Evolutionary conservation across 768 basidiomycete genomes (phyloP).

Genomic region (Boletus eberwhitei): DNA sequence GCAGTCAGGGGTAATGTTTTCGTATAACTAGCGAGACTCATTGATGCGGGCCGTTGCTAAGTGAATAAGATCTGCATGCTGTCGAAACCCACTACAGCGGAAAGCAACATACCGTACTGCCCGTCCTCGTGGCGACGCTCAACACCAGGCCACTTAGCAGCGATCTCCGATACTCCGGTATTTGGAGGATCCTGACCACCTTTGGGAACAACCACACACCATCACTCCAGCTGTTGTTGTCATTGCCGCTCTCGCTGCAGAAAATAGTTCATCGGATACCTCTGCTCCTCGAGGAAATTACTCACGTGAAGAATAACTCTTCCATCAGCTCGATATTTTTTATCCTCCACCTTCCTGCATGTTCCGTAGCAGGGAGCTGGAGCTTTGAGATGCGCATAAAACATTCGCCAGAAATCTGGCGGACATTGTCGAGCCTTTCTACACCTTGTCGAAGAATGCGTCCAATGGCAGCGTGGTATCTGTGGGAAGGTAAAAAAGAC

Average conservation of each 20-base stretch:
- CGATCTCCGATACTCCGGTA: conserved; percentile 56
- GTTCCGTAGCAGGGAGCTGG: conserved; percentile 40
- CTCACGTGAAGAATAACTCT: conserved; percentile 53
- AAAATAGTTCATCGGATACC: conserved; percentile 1
- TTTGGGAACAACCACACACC: conserved; percentile 72
- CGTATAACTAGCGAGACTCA: conserved; percentile 58
- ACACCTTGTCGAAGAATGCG: conserved; percentile 85
- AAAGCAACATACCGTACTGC: conserved; percentile 66
- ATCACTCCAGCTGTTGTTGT: conserved; percentile 58
- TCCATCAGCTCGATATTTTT: conserved; percentile 45
- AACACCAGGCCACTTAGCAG: conserved; percentile 72
- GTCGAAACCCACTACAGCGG: conserved; percentile 3
- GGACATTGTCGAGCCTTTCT: conserved; percentile 87
- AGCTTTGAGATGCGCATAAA: conserved; percentile 50
- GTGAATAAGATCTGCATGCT: conserved; percentile 13
- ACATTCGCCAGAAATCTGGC: conserved; percentile 71
- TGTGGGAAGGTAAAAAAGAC: conserved; percentile 57
- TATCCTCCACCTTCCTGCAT: conserved; percentile 50
- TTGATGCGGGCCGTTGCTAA: conserved; percentile 68
- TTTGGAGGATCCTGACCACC: conserved; percentile 61
- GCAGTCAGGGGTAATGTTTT: conserved; percentile 45
- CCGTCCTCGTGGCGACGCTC: conserved; percentile 80
- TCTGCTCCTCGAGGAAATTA: conserved; percentile 1
- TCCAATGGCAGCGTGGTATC: conserved; percentile 55
- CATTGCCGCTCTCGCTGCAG: conserved; percentile 33